Evolutionary conservation across 495 filamentous ascomycete genomes (phyloP).

Genomic region (Podospora bellae-mahoneyi): DNA sequence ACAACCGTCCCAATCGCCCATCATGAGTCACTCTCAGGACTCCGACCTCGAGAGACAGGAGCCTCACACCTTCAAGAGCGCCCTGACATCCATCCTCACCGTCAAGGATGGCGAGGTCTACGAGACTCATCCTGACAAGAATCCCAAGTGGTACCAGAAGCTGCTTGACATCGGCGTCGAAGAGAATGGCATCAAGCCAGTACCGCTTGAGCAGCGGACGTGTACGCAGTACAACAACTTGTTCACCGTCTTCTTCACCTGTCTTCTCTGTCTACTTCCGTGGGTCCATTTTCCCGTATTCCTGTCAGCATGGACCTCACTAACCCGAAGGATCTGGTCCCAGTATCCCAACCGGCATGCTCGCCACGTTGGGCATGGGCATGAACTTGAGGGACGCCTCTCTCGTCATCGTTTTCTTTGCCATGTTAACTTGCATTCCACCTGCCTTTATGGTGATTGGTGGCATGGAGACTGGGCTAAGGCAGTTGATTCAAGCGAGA

Average conservation of each 20-base stretch:
- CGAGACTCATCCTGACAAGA: conserved; percentile 29
- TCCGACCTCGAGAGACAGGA: conserved; percentile 19
- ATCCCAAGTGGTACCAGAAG: conserved; percentile 38
- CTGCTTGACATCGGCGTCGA: conserved; percentile 49
- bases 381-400: conserved; percentile 53
- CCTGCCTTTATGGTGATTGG: conserved; percentile 54
- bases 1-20: neutral
- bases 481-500: conserved; percentile 55
- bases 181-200: conserved; percentile 52
- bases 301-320: neutral
- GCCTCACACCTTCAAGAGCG: neutral
- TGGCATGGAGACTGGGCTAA: conserved; percentile 50
- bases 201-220: conserved; percentile 51
- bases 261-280: conserved; percentile 44
- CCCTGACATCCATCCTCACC: conserved; percentile 22
- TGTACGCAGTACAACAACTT: conserved; percentile 50
- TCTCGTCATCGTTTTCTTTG: conserved; percentile 57
- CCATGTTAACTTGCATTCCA: conserved; percentile 47
- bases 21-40: conserved; percentile 1
- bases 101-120: conserved; percentile 37
- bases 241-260: conserved; percentile 47
- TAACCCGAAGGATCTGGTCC: neutral
- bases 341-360: conserved; percentile 52
- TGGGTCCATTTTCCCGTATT: conserved; percentile 26
- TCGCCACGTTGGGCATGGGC: conserved; percentile 49